Percentiles rank a stretch among this genome's conserved stretches.
phyloP scores from a whole-genome alignment of 192 early-diverging fungal species.

The Coemansia sp. region DNA sequence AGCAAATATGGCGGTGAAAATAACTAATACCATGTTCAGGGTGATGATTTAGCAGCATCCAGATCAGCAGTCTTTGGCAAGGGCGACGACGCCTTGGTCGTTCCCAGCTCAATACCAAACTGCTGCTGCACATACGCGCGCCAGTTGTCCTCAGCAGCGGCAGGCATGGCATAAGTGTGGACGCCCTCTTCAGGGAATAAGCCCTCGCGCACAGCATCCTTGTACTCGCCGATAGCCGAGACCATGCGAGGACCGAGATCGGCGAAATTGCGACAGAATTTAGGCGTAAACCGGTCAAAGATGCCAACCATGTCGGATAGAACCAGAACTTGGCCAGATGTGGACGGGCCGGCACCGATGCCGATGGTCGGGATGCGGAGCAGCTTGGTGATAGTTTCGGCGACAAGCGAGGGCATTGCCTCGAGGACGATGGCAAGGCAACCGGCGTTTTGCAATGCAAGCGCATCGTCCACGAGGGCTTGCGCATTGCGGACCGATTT shows the following conservation, averaged over 20 bases:
- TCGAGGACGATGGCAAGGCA: constrained; percentile 91
- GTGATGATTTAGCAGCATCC: neutral
- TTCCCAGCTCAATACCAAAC: constrained; percentile 41
- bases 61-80: neutral
- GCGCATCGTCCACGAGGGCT: constrained; percentile 79
- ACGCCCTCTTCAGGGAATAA: constrained; percentile 72
- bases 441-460: constrained; percentile 89
- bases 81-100: neutral
- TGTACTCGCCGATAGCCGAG: constrained; percentile 73
- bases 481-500: constrained; percentile 80
- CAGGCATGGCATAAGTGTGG: constrained; percentile 73
- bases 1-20: no score
- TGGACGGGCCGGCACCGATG: constrained; percentile 88
- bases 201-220: constrained; percentile 73
- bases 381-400: constrained; percentile 76
- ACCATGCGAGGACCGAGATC: constrained; percentile 73
- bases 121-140: constrained; percentile 36
- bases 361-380: constrained; percentile 93
- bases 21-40: neutral
- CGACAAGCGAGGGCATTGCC: constrained; percentile 89
- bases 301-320: constrained; percentile 88
- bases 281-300: constrained; percentile 90
- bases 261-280: constrained; percentile 91
- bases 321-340: constrained; percentile 95
- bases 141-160: constrained; percentile 49